Base-by-base conservation (phyloP, 148 eudicot species). In the Rhododendron simsii region DNA sequence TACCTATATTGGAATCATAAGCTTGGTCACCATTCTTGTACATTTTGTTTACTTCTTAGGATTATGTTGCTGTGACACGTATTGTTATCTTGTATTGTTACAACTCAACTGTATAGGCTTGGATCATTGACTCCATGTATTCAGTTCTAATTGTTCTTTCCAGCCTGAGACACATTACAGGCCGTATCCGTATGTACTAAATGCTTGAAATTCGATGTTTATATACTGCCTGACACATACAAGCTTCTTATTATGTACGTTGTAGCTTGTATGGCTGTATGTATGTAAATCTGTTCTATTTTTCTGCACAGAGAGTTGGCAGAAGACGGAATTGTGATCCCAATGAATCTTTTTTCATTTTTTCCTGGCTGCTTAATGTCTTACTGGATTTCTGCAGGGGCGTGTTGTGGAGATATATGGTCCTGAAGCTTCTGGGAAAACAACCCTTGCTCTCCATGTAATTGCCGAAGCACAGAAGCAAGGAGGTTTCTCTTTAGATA, bases 381-480 rank as follows among this genome's bases (percentile, higher is more conserved):
- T 61, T 30, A 2, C 75, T 78, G 82, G 30, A n/a, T 89, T 83
- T 61, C 35, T 88, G 44, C 89, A 97, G 99, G 99, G 99, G 71
- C 98, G 99, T 81, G 99, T 97, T 81, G 89, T 95, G 67, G 99
- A 97, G 93, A 87, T 97, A 83, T 97, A 90, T 90, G 99, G 99
- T 78, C 98, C 99, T 35, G 99, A 97, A 91, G 99, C 99, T 86
- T 97, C 99, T 87, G 99, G 99, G 84, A 97, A 97, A 91, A 97
- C 99, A 85, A 97, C 99, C 35, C 94, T 97, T 91, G 94, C 95
- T 41, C 93, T 97, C 57, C 99, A 97, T 89, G 96, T 93, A 83
- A 95, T 97, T 90, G 98, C 99, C 33, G 98, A 95, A 90, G 93
- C 99, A 53, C 99, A 97, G 87, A 97, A 95, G 88, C 93, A 88